phyloP scores from a whole-genome alignment of 768 basidiomycete genomes.

The Pisolithus albus region DNA sequence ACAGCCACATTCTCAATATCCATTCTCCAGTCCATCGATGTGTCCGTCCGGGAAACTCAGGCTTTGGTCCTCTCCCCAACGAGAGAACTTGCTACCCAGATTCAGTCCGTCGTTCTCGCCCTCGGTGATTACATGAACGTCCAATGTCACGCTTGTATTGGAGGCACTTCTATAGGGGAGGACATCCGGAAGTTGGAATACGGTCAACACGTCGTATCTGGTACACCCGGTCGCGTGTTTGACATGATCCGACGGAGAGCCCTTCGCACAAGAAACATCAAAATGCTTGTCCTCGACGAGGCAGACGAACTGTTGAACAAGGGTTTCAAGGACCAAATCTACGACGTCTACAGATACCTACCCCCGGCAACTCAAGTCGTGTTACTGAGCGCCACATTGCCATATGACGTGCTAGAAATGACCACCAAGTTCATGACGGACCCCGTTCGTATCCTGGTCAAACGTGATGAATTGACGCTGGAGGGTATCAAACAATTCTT shows the following conservation, averaged over 20 bases:
- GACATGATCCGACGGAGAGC: constrained; percentile 97
- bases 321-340: constrained; percentile 99
- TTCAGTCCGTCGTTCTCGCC: constrained; percentile 93
- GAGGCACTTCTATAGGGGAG: constrained; percentile 94
- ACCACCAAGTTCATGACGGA: constrained; percentile 99
- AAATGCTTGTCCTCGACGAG: constrained; percentile 93
- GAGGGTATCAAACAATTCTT: constrained; percentile 97
- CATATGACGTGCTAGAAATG: constrained; percentile 97
- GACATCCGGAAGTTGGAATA: constrained; percentile 97
- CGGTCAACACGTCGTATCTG: constrained; percentile 95
- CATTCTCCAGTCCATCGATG: constrained; percentile 96
- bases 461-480: constrained; percentile 97
- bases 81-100: constrained; percentile 98
- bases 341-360: constrained; percentile 96
- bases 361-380: constrained; percentile 98
- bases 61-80: constrained; percentile 95
- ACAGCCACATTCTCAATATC: constrained; percentile 98
- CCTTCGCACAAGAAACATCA: constrained; percentile 93
- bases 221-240: constrained; percentile 96
- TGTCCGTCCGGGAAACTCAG: constrained; percentile 89
- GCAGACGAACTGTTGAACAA: constrained; percentile 96
- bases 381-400: constrained; percentile 90
- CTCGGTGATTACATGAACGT: constrained; percentile 99
- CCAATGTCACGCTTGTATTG: constrained; percentile 97
- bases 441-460: constrained; percentile 96